Base-by-base conservation (phyloP, 257 asterid genomes). In the Nicotiana tomentosiformis region DNA sequence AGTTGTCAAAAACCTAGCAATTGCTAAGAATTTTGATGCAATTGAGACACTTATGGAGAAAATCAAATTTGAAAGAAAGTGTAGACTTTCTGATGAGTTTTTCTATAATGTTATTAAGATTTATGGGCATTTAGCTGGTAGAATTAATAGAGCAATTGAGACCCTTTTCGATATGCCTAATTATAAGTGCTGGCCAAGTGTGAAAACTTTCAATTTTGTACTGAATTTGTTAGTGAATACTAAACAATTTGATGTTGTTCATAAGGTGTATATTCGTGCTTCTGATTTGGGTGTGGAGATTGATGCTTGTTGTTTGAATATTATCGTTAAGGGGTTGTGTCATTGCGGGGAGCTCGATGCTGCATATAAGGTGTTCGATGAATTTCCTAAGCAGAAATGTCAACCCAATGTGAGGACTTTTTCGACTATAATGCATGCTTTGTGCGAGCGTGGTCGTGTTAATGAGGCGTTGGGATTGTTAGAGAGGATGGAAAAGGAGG, bases 261-360 rank as follows among this genome's bases (percentile, higher is more conserved):
- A 92, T 46, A 90, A 91, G 89, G 95, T 96, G 51, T 94, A 86
- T 78, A 5, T 69, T 83, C 88, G 91, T 76, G 97, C 93, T 66
- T 66, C 93, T 4, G 78, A 85, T 6, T 77, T 96, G 86, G 98
- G 98, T 0, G 90, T 96, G 46, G 97, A 93, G 83, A 83, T 93
- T 17, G 98, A 96, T 74, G 95, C 97, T 39, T 96, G 99, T 51
- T 87, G 98, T 81, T 83, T 96, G 92, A 96, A 94, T 84, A 94
- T 94, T 62, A 84, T 94, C 77, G 81, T 96, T 7, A 96, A 92
- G 30, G 99, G 99, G 0, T 58, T 94, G 43, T 96, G 99, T 65
- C 84, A 82, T 46, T 87, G 91, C 60, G 93, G 96, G 74, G 67
- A 93, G 77, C 65, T 96, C 0, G 98, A 92, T 61, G 90, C 86